Percentiles rank a stretch among this genome's conserved stretches.
These are phyloP conservation scores for Helotiales sp. DNA, from an alignment of 2,329 filamentous ascomycete genomes.

Conservation along the genomic window DNA sequence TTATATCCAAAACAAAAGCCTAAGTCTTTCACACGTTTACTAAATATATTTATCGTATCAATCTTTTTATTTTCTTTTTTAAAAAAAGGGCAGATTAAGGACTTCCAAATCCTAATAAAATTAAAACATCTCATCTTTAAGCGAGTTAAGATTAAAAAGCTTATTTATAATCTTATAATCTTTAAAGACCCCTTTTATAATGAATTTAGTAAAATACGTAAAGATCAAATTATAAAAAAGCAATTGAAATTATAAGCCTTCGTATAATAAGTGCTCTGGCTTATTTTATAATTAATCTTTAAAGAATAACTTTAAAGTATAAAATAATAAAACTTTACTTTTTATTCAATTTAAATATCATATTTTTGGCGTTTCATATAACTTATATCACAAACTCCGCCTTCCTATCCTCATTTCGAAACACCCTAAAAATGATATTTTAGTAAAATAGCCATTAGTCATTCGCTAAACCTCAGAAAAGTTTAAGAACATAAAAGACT, in stretches of 20 bases:
- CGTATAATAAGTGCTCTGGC: conserved; percentile 20
- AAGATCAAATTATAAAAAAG: conserved; percentile 21
- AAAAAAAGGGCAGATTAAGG: conserved; percentile 21
- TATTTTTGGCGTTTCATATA: conserved; percentile 21
- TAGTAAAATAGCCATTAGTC: conserved; percentile 9
- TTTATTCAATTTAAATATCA: conserved; percentile 19
- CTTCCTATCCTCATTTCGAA: conserved; percentile 20
- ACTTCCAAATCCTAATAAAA: conserved; percentile 19
- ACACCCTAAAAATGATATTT: conserved; percentile 15
- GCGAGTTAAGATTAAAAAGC: conserved; percentile 17
- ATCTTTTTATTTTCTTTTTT: conserved; percentile 12
- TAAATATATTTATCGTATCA: conserved; percentile 14
- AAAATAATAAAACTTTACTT: conserved; percentile 15
- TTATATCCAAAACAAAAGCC: conserved; percentile 17
- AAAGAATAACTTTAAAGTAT: conserved; percentile 12
- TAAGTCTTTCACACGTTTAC: conserved; percentile 21
- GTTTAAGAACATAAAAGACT: conserved; percentile 15
- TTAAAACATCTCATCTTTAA: conserved; percentile 17
- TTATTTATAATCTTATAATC: conserved; percentile 19
- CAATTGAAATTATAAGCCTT: conserved; percentile 17
- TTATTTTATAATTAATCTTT: conserved; percentile 20
- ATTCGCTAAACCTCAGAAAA: conserved; percentile 6
- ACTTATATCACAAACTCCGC: conserved; percentile 21
- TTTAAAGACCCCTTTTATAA: conserved; percentile 15
- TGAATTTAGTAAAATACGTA: conserved; percentile 17